These are phyloP conservation scores for Blakeslea trispora DNA, from an alignment of 371 early-diverging fungal genomes.

Conservation along the genomic window DNA sequence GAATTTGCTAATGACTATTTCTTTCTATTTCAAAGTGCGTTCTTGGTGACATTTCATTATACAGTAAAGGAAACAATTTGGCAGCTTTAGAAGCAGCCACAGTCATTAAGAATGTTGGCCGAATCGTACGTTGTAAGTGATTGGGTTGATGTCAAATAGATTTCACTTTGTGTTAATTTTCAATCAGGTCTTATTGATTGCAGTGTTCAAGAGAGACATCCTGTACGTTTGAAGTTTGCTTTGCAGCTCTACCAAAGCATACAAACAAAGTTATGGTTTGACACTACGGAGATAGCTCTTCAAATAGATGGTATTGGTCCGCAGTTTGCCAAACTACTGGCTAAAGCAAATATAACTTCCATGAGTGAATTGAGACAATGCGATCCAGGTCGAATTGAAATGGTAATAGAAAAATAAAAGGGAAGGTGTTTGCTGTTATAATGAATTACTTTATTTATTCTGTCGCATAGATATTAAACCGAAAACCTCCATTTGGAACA, in stretches of 20 bases:
- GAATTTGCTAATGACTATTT: no score
- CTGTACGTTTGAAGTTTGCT: slow-evolving; percentile 31
- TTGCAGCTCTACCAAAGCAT: slow-evolving; percentile 42
- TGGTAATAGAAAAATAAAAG: slow-evolving; percentile 26
- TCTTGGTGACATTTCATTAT: slow-evolving; percentile 41
- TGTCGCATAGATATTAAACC: slow-evolving; percentile 36
- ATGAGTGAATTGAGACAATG: slow-evolving; percentile 36
- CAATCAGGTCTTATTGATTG: slow-evolving; percentile 45
- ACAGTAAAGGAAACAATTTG: slow-evolving; percentile 21
- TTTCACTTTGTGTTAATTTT: background rate
- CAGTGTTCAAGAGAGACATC: slow-evolving; percentile 25
- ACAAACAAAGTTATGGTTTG: slow-evolving; percentile 45
- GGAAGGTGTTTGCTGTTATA: no score
- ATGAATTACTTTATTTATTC: background rate
- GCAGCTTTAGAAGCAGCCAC: slow-evolving; percentile 28
- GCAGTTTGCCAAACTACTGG: slow-evolving; percentile 30
- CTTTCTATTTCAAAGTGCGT: slow-evolving; percentile 28
- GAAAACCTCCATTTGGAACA: slow-evolving; percentile 55
- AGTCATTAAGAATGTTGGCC: slow-evolving; percentile 34
- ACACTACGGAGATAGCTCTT: slow-evolving; percentile 35
- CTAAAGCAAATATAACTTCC: slow-evolving; percentile 34
- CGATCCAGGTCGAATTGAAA: slow-evolving; percentile 47
- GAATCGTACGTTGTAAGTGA: slow-evolving; percentile 45
- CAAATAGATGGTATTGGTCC: slow-evolving; percentile 50
- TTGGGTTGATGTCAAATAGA: no score